Percentiles rank a stretch among this genome's conserved stretches.
These are phyloP conservation scores for Takakia lepidozioides DNA, from an alignment of 225 moss, liverwort and hornwort species.

Conservation along the genomic window DNA sequence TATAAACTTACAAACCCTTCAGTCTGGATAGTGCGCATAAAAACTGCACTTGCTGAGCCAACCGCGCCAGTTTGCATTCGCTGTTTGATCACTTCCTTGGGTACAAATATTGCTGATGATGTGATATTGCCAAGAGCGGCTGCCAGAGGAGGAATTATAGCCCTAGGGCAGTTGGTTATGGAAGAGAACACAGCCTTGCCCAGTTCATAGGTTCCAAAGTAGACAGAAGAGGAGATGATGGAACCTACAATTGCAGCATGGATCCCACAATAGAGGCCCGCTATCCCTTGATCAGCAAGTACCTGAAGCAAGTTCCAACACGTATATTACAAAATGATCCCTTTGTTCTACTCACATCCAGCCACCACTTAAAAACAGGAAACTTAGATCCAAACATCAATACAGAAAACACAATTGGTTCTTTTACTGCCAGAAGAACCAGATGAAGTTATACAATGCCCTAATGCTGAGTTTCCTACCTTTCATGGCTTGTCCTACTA, in stretches of 20 bases:
- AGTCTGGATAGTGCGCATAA: conserved; percentile 45
- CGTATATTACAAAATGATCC: too few species aligned
- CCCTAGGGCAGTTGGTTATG: conserved; percentile 45
- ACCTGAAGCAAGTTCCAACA: too few species aligned
- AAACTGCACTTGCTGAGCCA: conserved; percentile 46
- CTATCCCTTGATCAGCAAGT: conserved; percentile 63
- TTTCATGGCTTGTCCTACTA: too few species aligned
- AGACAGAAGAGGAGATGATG: conserved; percentile 67
- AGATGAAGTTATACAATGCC: too few species aligned
- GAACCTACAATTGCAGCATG: conserved; percentile 75
- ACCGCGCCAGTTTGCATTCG: conserved; percentile 70
- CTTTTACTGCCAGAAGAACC: too few species aligned
- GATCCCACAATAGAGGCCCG: conserved; percentile 66
- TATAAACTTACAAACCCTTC: conserved; percentile 68
- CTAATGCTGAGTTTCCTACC: too few species aligned
- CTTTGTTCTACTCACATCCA: too few species aligned
- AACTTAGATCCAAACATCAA: too few species aligned
- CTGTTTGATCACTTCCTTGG: conserved; percentile 76
- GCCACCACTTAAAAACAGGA: too few species aligned
- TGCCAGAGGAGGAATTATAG: conserved; percentile 64
- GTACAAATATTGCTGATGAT: conserved; percentile 68
- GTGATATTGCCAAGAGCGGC: conserved; percentile 72
- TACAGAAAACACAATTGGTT: too few species aligned
- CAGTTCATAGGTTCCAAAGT: conserved; percentile 76
- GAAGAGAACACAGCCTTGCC: conserved; percentile 70